phyloP scores from a whole-genome alignment of 2,329 filamentous ascomycete genomes.

The Ophiosphaerella narmari region DNA sequence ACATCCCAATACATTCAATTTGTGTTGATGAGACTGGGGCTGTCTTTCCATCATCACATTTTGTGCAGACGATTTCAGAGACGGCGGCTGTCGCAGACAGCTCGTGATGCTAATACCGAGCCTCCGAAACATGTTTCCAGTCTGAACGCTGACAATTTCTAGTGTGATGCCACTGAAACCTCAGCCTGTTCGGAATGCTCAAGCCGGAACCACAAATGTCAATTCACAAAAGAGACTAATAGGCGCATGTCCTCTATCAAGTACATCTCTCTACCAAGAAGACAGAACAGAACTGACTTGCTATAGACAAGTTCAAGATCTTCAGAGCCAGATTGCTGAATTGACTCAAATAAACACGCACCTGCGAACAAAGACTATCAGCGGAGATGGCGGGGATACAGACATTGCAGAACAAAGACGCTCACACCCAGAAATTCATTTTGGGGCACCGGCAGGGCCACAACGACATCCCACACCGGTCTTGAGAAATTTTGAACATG shows the following conservation, averaged over 20 bases:
- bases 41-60: too few relatives aligned
- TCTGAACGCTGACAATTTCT: conserved; percentile 16
- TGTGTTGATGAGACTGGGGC: too few relatives aligned
- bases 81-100: too few relatives aligned
- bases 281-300: conserved; percentile 8
- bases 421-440: conserved; percentile 49
- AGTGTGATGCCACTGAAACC: conserved; percentile 95
- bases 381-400: conserved; percentile 52
- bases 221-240: conserved; percentile 99
- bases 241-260: conserved; percentile 99
- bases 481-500: conserved; percentile 71
- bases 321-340: conserved; percentile 86
- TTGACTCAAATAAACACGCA: conserved; percentile 80
- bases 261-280: conserved; percentile 45
- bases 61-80: too few relatives aligned
- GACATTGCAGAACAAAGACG: conserved; percentile 45
- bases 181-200: conserved; percentile 97
- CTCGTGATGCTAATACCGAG: too few relatives aligned
- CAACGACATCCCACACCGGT: conserved; percentile 62
- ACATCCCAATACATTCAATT: too few relatives aligned
- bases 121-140: background rate
- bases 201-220: conserved; percentile 93
- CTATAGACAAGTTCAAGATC: conserved; percentile 83
- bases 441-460: conserved; percentile 10
- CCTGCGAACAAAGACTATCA: conserved; percentile 67